Evolutionary conservation across 2,329 filamentous ascomycete genomes (phyloP).

Genomic region (Fusarium luffae): DNA sequence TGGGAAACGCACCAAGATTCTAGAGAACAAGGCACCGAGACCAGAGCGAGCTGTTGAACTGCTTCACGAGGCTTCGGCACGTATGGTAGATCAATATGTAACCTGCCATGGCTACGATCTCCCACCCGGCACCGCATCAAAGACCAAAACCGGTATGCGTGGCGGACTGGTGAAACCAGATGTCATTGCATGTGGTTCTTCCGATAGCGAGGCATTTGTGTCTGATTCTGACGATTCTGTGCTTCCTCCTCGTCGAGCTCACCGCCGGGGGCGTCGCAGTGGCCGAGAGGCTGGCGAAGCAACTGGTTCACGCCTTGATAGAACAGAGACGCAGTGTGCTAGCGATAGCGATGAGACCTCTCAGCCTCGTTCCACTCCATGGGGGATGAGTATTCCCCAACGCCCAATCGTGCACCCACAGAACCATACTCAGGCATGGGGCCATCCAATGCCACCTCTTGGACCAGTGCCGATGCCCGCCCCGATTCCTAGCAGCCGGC

Average conservation of each 20-base stretch:
- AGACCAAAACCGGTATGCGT: slow-evolving; percentile 16
- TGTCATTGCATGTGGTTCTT: slow-evolving; percentile 39
- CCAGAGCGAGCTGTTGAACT: slow-evolving; percentile 50
- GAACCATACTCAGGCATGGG: slow-evolving; percentile 22
- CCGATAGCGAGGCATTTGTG: slow-evolving; percentile 34
- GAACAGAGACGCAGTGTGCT: slow-evolving; percentile 17
- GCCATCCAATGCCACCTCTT: neutral
- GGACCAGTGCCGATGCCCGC: slow-evolving; percentile 3
- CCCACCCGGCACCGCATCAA: slow-evolving; percentile 23
- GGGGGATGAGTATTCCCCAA: slow-evolving; percentile 13
- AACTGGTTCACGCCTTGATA: slow-evolving; percentile 15
- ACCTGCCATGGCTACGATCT: slow-evolving; percentile 50
- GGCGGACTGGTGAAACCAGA: slow-evolving; percentile 26
- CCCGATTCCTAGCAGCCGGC: slow-evolving; percentile 3
- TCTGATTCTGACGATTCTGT: slow-evolving; percentile 43
- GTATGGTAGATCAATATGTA: slow-evolving; percentile 49
- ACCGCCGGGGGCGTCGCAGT: slow-evolving; percentile 26
- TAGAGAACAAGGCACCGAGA: slow-evolving; percentile 49
- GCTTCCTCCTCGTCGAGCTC: slow-evolving; percentile 14
- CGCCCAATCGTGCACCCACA: slow-evolving; percentile 15
- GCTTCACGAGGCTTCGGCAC: slow-evolving; percentile 54
- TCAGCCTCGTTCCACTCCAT: slow-evolving; percentile 12
- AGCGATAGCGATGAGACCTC: slow-evolving; percentile 14
- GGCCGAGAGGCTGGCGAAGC: slow-evolving; percentile 22
- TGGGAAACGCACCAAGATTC: slow-evolving; percentile 44